Evolutionary conservation across 768 basidiomycete genomes (phyloP).

Genomic region (Trametes elegans): DNA sequence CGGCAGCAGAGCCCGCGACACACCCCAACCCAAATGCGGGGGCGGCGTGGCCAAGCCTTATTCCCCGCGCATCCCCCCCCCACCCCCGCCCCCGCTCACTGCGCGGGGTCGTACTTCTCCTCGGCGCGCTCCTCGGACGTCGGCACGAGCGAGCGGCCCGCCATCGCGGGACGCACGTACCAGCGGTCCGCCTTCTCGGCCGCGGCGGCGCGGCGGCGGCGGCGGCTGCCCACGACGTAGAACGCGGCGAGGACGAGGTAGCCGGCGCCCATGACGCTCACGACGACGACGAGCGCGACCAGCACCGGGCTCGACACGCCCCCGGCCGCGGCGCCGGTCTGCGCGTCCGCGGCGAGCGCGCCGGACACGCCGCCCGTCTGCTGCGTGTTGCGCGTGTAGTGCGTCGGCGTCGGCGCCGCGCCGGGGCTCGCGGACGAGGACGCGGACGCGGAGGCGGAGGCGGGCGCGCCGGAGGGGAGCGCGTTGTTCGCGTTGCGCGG

Average conservation of each 20-base stretch:
- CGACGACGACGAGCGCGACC: slow-evolving; percentile 22
- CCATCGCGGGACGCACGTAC: slow-evolving; percentile 23
- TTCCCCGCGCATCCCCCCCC: no score
- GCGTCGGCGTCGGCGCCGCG: slow-evolving; percentile 13
- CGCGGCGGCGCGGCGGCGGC: slow-evolving; percentile 1
- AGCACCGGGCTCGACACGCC: slow-evolving; percentile 13
- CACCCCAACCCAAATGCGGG: no score
- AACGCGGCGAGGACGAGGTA: slow-evolving; percentile 24
- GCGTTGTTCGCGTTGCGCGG: slow-evolving; percentile 28
- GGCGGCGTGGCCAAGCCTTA: no score
- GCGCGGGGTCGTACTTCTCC: slow-evolving; percentile 15
- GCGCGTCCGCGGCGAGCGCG: slow-evolving; percentile 17
- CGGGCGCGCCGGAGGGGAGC: slow-evolving; percentile 19
- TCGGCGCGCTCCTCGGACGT: slow-evolving; percentile 11
- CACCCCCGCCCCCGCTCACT: not conserved
- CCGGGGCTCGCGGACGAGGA: slow-evolving; percentile 3
- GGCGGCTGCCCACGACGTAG: slow-evolving; percentile 17
- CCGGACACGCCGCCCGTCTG: slow-evolving; percentile 14
- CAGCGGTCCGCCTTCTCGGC: slow-evolving; percentile 14
- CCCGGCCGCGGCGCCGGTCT: not conserved
- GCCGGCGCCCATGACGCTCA: slow-evolving; percentile 22
- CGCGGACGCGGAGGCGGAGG: not conserved
- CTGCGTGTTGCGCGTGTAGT: slow-evolving; percentile 17
- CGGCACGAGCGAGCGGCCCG: slow-evolving; percentile 20
- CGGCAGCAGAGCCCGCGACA: no score